These are phyloP conservation scores for Fusarium sp. DNA, from an alignment of 2,329 filamentous ascomycete species.

Conservation along the genomic window DNA sequence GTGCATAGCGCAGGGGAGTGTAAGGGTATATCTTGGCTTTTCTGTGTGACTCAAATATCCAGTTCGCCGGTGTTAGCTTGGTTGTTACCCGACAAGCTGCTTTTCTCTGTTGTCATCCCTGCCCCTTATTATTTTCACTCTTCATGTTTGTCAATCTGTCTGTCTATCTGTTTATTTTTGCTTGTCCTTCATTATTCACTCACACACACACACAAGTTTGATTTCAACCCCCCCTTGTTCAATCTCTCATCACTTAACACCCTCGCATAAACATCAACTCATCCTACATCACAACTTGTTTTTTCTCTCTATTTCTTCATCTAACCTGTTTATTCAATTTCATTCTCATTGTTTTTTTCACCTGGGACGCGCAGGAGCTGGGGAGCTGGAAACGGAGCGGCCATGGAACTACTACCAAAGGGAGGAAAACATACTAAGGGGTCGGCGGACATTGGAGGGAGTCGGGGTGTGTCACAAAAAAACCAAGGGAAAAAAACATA, in stretches of 20 bases:
- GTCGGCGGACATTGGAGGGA: constrained; percentile 40
- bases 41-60: constrained; percentile 48
- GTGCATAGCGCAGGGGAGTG: constrained; percentile 57
- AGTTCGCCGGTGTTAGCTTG: constrained; percentile 44
- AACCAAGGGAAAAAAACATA: constrained; percentile 21
- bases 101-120: constrained; percentile 41
- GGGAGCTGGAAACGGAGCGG: constrained; percentile 42
- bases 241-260: constrained; percentile 21
- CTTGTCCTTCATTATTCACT: constrained; percentile 6
- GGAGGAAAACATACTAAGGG: constrained; percentile 20
- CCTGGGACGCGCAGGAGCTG: constrained; percentile 42
- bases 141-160: constrained; percentile 25
- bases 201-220: constrained; percentile 10
- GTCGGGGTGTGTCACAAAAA: constrained; percentile 40
- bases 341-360: constrained; percentile 26
- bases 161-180: constrained; percentile 15
- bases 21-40: constrained; percentile 52
- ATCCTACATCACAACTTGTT: constrained; percentile 16
- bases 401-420: constrained; percentile 14
- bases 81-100: constrained; percentile 35
- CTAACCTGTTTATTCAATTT: constrained; percentile 32
- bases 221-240: constrained; percentile 8
- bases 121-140: constrained; percentile 22
- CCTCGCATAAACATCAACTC: constrained; percentile 14
- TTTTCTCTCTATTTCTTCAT: constrained; percentile 28